These are phyloP conservation scores for Cutaneotrichosporon sp. DNA, from an alignment of 1,284 basidiomycete genomes.

Conservation along the genomic window DNA sequence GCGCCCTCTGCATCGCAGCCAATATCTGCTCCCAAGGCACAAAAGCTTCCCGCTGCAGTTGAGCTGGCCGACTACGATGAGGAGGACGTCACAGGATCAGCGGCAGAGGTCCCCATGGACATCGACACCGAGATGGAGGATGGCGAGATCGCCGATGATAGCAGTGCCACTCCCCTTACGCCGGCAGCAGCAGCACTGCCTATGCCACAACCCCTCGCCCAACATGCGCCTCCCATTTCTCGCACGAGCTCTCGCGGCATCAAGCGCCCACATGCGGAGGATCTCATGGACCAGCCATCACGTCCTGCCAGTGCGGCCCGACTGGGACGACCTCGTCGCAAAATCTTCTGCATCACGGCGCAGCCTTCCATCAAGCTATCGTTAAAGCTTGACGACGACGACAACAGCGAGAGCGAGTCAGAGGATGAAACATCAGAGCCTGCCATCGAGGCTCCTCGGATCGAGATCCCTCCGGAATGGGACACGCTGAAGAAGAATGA, in stretches of 20 bases:
- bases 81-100: slow-evolving; percentile 22
- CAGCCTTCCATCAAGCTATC: slow-evolving; percentile 22
- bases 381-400: slow-evolving; percentile 28
- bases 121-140: slow-evolving; percentile 35
- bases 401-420: slow-evolving; percentile 23
- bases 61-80: not conserved
- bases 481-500: not conserved
- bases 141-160: slow-evolving; percentile 29
- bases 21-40: not conserved
- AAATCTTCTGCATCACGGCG: slow-evolving; percentile 21
- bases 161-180: not conserved
- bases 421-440: slow-evolving; percentile 7
- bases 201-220: not conserved
- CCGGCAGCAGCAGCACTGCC: not conserved
- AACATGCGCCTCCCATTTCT: slow-evolving; percentile 2
- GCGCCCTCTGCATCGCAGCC: not conserved
- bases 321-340: slow-evolving; percentile 16
- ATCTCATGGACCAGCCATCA: slow-evolving; percentile 30
- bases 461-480: slow-evolving; percentile 11
- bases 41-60: not conserved
- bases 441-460: slow-evolving; percentile 3
- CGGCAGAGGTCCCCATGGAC: slow-evolving; percentile 18
- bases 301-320: slow-evolving; percentile 11
- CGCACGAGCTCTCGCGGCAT: slow-evolving; percentile 22
- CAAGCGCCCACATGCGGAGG: slow-evolving; percentile 39